phyloP scores from a whole-genome alignment of 441 rosid genomes.

The Adansonia gregorii region DNA sequence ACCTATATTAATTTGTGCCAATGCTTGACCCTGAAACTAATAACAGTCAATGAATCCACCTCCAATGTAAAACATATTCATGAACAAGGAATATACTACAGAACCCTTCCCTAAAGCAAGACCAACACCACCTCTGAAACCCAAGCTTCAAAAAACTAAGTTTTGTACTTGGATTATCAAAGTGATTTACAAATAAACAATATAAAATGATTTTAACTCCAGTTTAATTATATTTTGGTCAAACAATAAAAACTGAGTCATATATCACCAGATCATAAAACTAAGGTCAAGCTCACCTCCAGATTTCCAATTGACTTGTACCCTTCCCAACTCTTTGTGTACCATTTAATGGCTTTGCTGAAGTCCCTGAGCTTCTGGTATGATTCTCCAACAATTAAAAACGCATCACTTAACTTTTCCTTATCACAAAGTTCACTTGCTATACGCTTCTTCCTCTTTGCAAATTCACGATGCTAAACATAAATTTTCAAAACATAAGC shows the following conservation, averaged over 20 bases:
- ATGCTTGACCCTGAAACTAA: slow-evolving; percentile 83
- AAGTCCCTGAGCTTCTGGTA: slow-evolving; percentile 84
- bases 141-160: slow-evolving; percentile 13
- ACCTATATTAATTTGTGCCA: slow-evolving; percentile 87
- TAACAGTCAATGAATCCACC: slow-evolving; percentile 21
- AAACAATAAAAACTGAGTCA: slow-evolving; percentile 23
- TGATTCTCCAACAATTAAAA: slow-evolving; percentile 81
- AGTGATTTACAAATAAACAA: neutral
- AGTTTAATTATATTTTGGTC: slow-evolving; percentile 21
- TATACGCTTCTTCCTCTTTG: slow-evolving; percentile 78
- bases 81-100: slow-evolving; percentile 13
- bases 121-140: slow-evolving; percentile 20
- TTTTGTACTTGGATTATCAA: slow-evolving; percentile 13
- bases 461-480: slow-evolving; percentile 77
- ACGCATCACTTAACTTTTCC: slow-evolving; percentile 83
- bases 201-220: slow-evolving; percentile 11
- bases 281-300: slow-evolving; percentile 65
- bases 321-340: slow-evolving; percentile 64
- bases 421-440: slow-evolving; percentile 75
- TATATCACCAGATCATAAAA: slow-evolving; percentile 23
- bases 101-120: slow-evolving; percentile 24
- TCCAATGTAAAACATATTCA: neutral
- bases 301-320: slow-evolving; percentile 70
- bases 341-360: slow-evolving; percentile 81
- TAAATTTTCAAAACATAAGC: slow-evolving; percentile 31